Percentiles rank a stretch among this genome's conserved stretches.
Conservation (phyloP, 1,284 basidiomycete genomes). For the Dichomitus squalens region DNA sequence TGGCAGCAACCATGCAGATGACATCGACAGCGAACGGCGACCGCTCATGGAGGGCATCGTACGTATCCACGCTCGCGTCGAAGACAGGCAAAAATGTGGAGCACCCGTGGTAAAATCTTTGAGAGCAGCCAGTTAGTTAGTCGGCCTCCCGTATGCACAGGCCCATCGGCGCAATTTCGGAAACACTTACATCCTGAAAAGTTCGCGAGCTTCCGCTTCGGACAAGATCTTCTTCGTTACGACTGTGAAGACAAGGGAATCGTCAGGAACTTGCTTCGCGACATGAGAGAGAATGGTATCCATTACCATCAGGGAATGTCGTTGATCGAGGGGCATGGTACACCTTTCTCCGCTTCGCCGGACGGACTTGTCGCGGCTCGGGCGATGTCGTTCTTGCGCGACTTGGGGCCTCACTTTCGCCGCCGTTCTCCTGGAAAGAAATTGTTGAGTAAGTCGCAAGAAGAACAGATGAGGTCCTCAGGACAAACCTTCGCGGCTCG, state of each 20-base stretch:
- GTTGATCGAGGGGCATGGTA: constrained; percentile 54
- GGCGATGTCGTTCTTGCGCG: constrained; percentile 71
- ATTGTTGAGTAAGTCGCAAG: constrained; percentile 13
- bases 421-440: constrained; percentile 62
- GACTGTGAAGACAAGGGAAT: constrained; percentile 44
- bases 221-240: constrained; percentile 79
- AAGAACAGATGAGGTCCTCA: constrained; percentile 11
- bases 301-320: constrained; percentile 69
- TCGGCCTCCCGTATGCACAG: constrained; percentile 3
- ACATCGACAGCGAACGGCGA: constrained; percentile 85
- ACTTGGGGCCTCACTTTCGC: constrained; percentile 72
- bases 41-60: constrained; percentile 75
- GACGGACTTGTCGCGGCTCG: constrained; percentile 59
- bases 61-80: constrained; percentile 78
- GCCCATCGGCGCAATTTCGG: constrained; percentile 21
- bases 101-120: constrained; percentile 84
- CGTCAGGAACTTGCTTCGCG: constrained; percentile 11
- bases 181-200: constrained; percentile 75
- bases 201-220: constrained; percentile 79
- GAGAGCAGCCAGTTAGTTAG: neutral
- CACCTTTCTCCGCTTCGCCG: constrained; percentile 71
- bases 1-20: constrained; percentile 89
- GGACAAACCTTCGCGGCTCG: constrained; percentile 66
- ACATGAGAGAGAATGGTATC: neutral
- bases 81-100: constrained; percentile 90